These are phyloP conservation scores for Yamadazyma sp. DNA, from an alignment of 805 yeast species.

Conservation along the genomic window DNA sequence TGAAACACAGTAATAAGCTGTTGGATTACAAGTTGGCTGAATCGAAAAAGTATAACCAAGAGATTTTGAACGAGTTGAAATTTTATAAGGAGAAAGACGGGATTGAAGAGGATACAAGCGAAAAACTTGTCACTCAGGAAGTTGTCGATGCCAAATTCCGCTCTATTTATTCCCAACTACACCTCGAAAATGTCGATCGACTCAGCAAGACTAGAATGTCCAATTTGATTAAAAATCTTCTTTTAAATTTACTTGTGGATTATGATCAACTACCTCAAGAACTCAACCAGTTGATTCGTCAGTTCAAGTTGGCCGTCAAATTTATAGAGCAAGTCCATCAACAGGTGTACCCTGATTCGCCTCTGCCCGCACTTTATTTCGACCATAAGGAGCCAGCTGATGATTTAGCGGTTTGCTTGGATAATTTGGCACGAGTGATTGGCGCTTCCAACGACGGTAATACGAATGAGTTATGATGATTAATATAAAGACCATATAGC, in stretches of 20 bases:
- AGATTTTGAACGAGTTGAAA: slow-evolving; percentile 21
- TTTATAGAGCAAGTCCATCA: slow-evolving; percentile 37
- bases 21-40: slow-evolving; percentile 17
- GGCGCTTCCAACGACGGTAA: slow-evolving; percentile 6
- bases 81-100: slow-evolving; percentile 6
- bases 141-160: slow-evolving; percentile 23
- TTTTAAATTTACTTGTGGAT: slow-evolving; percentile 34
- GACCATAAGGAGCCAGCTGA: slow-evolving; percentile 4
- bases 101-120: slow-evolving; percentile 9
- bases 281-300: slow-evolving; percentile 27
- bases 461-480: slow-evolving; percentile 3
- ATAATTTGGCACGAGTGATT: slow-evolving; percentile 12
- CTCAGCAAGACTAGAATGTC: slow-evolving; percentile 28
- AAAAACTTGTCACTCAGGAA: slow-evolving; percentile 18
- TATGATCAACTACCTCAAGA: slow-evolving; percentile 25
- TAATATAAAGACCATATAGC: no score
- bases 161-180: slow-evolving; percentile 24
- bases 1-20: slow-evolving; percentile 17
- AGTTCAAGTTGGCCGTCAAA: slow-evolving; percentile 21
- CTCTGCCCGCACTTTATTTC: slow-evolving; percentile 6
- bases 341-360: slow-evolving; percentile 18
- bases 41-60: slow-evolving; percentile 18
- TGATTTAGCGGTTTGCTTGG: slow-evolving; percentile 13
- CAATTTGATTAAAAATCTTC: slow-evolving; percentile 32
- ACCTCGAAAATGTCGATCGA: slow-evolving; percentile 30